phyloP scores from a whole-genome alignment of 495 filamentous ascomycete genomes.

The Penicillium pancosmium region DNA sequence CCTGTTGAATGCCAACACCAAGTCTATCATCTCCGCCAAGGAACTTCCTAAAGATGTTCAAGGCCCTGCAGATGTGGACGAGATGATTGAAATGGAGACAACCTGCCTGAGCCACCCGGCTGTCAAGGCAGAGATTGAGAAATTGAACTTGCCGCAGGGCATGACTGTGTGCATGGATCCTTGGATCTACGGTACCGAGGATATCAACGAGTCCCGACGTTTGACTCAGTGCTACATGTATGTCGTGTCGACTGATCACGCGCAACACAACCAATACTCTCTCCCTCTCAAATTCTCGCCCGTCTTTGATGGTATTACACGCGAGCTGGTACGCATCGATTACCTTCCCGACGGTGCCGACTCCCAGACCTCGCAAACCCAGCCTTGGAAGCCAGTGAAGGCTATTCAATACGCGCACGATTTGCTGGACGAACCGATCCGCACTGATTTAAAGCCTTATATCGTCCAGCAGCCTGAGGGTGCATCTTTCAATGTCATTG shows the following conservation, averaged over 20 bases:
- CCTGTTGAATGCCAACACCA: slow-evolving; percentile 44
- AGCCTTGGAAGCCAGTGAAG: slow-evolving; percentile 54
- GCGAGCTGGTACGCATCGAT: slow-evolving; percentile 62
- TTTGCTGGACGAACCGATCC: slow-evolving; percentile 38
- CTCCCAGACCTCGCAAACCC: slow-evolving; percentile 33
- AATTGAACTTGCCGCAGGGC: slow-evolving; percentile 42
- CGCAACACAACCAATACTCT: slow-evolving; percentile 72
- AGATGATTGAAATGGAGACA: slow-evolving; percentile 45
- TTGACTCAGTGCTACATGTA: slow-evolving; percentile 52
- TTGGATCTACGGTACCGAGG: slow-evolving; percentile 50
- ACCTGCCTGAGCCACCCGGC: slow-evolving; percentile 42
- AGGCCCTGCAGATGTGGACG: slow-evolving; percentile 45
- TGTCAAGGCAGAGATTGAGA: slow-evolving; percentile 48
- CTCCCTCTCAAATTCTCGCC: slow-evolving; percentile 78
- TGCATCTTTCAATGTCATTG: slow-evolving; percentile 60
- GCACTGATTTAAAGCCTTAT: slow-evolving; percentile 73
- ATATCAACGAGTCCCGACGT: slow-evolving; percentile 39
- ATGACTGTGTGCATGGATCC: slow-evolving; percentile 47
- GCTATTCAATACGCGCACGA: slow-evolving; percentile 54
- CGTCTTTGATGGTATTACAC: slow-evolving; percentile 66
- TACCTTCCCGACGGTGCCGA: slow-evolving; percentile 45
- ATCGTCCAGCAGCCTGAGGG: slow-evolving; percentile 79
- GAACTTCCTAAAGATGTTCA: slow-evolving; percentile 45
- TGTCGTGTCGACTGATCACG: slow-evolving; percentile 40
- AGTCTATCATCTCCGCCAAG: slow-evolving; percentile 40